Evolutionary conservation across 2,329 filamentous ascomycete genomes (phyloP), one percentile per base, ranked within the genome.

Genomic region (Pseudocercospora macadamiae): DNA sequence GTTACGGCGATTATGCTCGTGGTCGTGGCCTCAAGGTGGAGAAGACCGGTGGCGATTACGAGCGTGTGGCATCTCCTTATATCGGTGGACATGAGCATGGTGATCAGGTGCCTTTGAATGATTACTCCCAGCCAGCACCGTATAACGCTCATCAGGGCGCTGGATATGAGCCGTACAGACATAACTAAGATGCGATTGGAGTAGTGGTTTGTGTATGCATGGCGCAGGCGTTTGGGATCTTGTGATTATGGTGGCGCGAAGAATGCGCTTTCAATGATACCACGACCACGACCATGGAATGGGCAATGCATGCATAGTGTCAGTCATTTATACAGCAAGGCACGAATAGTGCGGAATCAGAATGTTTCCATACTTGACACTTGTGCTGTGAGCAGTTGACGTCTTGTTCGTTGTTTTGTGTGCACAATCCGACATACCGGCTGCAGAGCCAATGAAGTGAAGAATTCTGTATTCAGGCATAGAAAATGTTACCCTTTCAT

Each of bases 41-140:
- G 71, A 86, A 86, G 80, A 81, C 83, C 0, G 83, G 83, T 0
- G 84, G 85, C 5, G 84, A 81, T 3, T 86, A 86, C 65, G 82
- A 86, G 75, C 78, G 82, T 45, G 80, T 86, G 16, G 68, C 70
- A 1, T 74, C 70, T 55, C 78, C 77, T 2, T 77, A 74, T 45
- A 64, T 75, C 51, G 76, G 73, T 12, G 62, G 37, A 21, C 52
- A 18, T 14, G 61, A 53, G 9, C 57, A 67, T 47, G 57, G 60
- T 12, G 70, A 74, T 67, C 58, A 68, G 54, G 68, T 70, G 44
- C 67, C 67, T 51, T 65, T 68, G 64, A 52, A 68, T 49, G 52
- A 62, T 23, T 65, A 65, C 39, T 54, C 37, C 3, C 64, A 66
- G 58, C 58, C 60, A 5, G 36, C 42, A 3, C 42, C 48, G 1